Percentiles rank a stretch among this genome's conserved stretches.
Conservation (phyloP, 768 basidiomycete genomes). For the Lactarius hengduanensis region DNA sequence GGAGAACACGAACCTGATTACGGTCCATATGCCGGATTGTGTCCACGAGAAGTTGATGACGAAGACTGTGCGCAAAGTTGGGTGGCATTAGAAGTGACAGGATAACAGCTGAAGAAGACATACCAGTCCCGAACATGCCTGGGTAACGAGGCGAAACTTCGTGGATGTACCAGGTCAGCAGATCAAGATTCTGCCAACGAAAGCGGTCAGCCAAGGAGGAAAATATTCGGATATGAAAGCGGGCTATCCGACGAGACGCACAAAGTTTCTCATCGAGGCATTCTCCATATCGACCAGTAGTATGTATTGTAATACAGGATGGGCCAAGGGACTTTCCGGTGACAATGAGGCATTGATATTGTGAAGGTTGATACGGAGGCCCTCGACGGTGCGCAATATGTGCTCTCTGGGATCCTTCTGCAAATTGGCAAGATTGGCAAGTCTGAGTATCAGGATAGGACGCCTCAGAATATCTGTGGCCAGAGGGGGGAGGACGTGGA, state of each 20-base stretch:
- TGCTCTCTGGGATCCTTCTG: conserved; percentile 43
- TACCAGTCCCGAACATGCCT: conserved; percentile 74
- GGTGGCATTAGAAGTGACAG: conserved; percentile 22
- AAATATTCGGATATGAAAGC: conserved; percentile 24
- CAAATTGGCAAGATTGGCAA: conserved; percentile 44
- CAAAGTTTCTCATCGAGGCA: conserved; percentile 54
- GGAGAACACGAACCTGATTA: conserved; percentile 50
- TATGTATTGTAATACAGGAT: conserved; percentile 61
- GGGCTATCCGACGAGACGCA: conserved; percentile 38
- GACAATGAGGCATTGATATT: conserved; percentile 42
- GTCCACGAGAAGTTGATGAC: conserved; percentile 74
- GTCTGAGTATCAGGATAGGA: conserved; percentile 58
- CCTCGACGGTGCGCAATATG: conserved; percentile 47
- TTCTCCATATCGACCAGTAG: conserved; percentile 62
- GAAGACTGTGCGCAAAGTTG: conserved; percentile 47
- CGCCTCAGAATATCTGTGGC: conserved; percentile 61
- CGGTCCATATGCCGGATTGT: conserved; percentile 63
- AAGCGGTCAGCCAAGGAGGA: conserved; percentile 22
- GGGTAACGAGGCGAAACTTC: conserved; percentile 72
- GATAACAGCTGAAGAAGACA: conserved; percentile 28
- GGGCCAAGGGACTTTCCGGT: conserved; percentile 24
- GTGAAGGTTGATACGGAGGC: conserved; percentile 55
- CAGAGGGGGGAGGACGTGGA: conserved; percentile 46
- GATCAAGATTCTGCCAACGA: conserved; percentile 50
- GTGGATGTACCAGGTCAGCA: conserved; percentile 61